Evolutionary conservation across 2,329 filamentous ascomycete species (phyloP).

Genomic region (Epichloe gansuensis): DNA sequence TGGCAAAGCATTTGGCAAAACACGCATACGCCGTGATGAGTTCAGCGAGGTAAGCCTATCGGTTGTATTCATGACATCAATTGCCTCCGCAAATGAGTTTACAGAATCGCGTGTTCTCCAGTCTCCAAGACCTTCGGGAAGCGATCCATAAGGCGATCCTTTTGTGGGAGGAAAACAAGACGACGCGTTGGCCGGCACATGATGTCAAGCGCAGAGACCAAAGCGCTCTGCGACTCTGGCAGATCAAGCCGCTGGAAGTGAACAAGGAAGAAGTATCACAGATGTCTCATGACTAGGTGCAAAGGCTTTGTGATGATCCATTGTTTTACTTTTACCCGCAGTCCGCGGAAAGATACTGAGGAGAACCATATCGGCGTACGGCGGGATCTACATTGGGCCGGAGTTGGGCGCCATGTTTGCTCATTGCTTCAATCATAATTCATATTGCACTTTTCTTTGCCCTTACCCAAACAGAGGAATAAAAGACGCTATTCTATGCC

Average conservation of each 20-base stretch:
- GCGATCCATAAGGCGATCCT: conserved; percentile 25
- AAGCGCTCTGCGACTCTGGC: conserved; percentile 20
- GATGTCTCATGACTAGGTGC: conserved; percentile 27
- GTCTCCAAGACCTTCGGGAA: conserved; percentile 20
- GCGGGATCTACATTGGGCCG: neutral
- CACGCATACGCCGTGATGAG: conserved; percentile 69
- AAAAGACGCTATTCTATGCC: neutral
- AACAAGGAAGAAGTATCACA: conserved; percentile 22
- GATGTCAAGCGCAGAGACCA: conserved; percentile 6
- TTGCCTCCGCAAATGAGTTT: neutral
- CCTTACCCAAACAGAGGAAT: neutral
- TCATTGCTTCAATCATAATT: neutral
- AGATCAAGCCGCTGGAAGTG: conserved; percentile 20
- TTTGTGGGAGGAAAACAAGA: conserved; percentile 23
- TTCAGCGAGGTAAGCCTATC: conserved; percentile 40
- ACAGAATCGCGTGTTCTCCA: conserved; percentile 5
- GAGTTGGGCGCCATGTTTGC: neutral
- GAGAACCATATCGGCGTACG: neutral
- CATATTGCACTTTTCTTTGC: neutral
- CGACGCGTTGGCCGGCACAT: conserved; percentile 22
- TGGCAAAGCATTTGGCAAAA: conserved; percentile 62
- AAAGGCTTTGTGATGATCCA: conserved; percentile 8
- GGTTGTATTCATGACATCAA: neutral
- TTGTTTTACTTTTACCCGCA: neutral
- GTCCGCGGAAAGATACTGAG: neutral